phyloP scores from a whole-genome alignment of 345 rosid species.

The Zanthoxylum bungeanum region DNA sequence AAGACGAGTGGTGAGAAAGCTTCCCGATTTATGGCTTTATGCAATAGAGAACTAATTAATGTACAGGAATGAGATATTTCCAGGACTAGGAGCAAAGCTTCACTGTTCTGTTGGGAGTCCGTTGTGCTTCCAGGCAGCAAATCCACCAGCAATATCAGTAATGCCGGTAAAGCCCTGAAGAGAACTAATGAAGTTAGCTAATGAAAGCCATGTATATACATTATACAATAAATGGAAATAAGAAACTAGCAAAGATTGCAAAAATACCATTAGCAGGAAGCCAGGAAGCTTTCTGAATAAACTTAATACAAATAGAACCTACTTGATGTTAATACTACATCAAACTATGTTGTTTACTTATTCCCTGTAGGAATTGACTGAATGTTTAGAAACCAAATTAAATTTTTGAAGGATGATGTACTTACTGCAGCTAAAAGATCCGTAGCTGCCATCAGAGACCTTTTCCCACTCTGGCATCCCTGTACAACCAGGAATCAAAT shows the following conservation, averaged over 20 bases:
- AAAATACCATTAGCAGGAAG: not conserved
- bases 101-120: slow-evolving; percentile 65
- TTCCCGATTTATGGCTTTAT: not conserved
- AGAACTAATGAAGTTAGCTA: not conserved
- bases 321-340: slow-evolving; percentile 5
- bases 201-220: not conserved
- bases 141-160: slow-evolving; percentile 79
- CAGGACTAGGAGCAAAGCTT: not conserved
- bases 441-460: slow-evolving; percentile 75
- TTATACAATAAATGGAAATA: not conserved
- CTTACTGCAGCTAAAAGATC: slow-evolving; percentile 78
- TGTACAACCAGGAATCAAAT: slow-evolving; percentile 18
- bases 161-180: slow-evolving; percentile 69
- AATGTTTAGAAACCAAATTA: not conserved
- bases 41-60: not conserved
- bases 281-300: not conserved
- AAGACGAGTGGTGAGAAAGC: not conserved
- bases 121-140: slow-evolving; percentile 63
- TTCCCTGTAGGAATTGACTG: not conserved
- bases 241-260: not conserved
- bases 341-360: slow-evolving; percentile 5
- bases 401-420: not conserved
- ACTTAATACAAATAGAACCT: not conserved
- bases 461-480: slow-evolving; percentile 80
- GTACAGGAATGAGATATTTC: not conserved